Evolutionary conservation across 495 filamentous ascomycete species (phyloP), one percentile per base, ranked within the genome.

Genomic region (Sporormia fimetaria): DNA sequence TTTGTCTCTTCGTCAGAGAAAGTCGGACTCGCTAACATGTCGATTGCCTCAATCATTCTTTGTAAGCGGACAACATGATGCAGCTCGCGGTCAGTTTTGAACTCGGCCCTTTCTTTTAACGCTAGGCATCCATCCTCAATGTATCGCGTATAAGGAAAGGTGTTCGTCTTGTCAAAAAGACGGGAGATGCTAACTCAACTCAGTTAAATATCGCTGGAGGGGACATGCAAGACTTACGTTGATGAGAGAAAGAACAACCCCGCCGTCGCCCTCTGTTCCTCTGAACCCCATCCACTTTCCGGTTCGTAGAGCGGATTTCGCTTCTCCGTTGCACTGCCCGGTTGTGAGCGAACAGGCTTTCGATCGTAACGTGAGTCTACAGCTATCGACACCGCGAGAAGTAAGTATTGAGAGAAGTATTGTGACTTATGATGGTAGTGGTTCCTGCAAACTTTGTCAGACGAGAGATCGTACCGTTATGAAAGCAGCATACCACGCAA

Each of bases 131-230:
- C 37, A 8, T 37, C 48, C 27, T 51, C 48, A 15, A 51, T 51
- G 32, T 25, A 38, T 29, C 22, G 36, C 0, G 48, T 40, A 18
- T 37, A 51, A 4, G 36, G 30, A 15, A 51, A 46, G 2, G 32
- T 42, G 26, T 38, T 46, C 48, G 47, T 32, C 31, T 51, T 51
- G 36, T 51, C 37, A 17, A 51, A 25, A 4, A 51, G 37, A 11
- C 37, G 36, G 21, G 48, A 45, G 9, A 51, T 33, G 26, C 41
- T 51, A 21, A 10, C 3, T 5, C 14, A 29, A 7, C 28, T 49
- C 15, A 44, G 39, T 15, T n/a, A 14, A 18, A 7, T 3, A 1
- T 6, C 20, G 6, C 3, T 18, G 8, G 3, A 40, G 2, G 16
- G 3, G n/a, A 21, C 12, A n/a, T 21, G 16, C 14, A 2, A 31